Conservation (phyloP, 345 rosid species). For the sweet orange (Citrus sinensis) region DNA sequence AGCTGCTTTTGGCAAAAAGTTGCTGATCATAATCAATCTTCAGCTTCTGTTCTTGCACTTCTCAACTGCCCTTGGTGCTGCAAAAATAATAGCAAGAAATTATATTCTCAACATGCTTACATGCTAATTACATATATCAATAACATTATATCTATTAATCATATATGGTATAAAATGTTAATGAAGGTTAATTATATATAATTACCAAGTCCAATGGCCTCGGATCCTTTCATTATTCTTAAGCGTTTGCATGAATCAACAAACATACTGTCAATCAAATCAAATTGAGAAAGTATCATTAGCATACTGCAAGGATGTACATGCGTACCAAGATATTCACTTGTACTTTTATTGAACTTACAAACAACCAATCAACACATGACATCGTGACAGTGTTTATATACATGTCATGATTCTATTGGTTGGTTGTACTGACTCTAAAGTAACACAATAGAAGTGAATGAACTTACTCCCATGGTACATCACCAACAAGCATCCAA, state of each 20-base stretch:
- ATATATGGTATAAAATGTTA: not conserved
- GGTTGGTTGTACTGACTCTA: too few species aligned
- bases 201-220: constrained; percentile 87
- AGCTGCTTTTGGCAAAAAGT: not conserved
- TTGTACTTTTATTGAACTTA: too few species aligned
- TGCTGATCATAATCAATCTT: constrained; percentile 1
- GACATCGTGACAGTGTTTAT: too few species aligned
- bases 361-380: not conserved
- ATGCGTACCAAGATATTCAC: too few species aligned
- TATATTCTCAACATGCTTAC: not conserved
- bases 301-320: not conserved
- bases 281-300: not conserved
- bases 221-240: constrained; percentile 76
- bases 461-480: constrained; percentile 78
- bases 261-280: constrained; percentile 48
- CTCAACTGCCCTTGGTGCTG: constrained; percentile 79
- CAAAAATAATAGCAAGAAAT: not conserved
- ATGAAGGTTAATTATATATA: not conserved
- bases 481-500: constrained; percentile 95
- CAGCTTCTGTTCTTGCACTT: constrained; percentile 81
- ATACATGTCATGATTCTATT: too few species aligned
- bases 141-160: not conserved
- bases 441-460: not conserved
- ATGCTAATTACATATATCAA: not conserved
- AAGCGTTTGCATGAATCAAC: constrained; percentile 76